These are phyloP conservation scores for Beauveria sp. DNA, from an alignment of 2,329 filamentous ascomycete species.

Conservation along the genomic window DNA sequence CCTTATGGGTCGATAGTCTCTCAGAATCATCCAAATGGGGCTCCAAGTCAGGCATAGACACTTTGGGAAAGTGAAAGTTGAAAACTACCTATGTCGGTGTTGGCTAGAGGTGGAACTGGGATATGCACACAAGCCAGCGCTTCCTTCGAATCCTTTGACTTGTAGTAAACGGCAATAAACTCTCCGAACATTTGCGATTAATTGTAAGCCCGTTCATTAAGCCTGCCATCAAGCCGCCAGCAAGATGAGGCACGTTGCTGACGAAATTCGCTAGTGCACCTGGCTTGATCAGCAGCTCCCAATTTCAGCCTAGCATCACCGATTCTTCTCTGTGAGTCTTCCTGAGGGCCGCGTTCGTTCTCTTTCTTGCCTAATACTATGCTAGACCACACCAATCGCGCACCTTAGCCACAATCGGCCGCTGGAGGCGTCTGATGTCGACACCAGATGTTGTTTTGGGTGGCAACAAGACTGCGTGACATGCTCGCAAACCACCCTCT, in stretches of 20 bases:
- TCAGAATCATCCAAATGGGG: background rate
- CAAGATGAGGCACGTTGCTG: background rate
- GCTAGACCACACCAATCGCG: background rate
- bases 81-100: background rate
- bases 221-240: background rate
- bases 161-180: background rate
- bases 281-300: background rate
- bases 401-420: background rate
- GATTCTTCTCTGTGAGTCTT: background rate
- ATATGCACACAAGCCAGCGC: background rate
- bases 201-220: background rate
- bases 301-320: background rate
- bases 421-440: too few relatives aligned
- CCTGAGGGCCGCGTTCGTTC: background rate
- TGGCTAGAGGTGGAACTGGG: background rate
- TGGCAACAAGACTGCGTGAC: background rate
- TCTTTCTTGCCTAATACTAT: background rate
- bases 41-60: background rate
- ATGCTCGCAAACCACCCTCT: background rate
- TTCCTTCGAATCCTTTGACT: background rate
- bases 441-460: background rate
- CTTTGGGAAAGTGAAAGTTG: conserved; percentile 3
- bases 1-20: background rate
- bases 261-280: background rate
- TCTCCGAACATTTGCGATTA: background rate